Percentiles rank a stretch among this genome's conserved stretches.
phyloP scores from a whole-genome alignment of 352 stramenopile genomes.

The Elongisporangium undulatum region DNA sequence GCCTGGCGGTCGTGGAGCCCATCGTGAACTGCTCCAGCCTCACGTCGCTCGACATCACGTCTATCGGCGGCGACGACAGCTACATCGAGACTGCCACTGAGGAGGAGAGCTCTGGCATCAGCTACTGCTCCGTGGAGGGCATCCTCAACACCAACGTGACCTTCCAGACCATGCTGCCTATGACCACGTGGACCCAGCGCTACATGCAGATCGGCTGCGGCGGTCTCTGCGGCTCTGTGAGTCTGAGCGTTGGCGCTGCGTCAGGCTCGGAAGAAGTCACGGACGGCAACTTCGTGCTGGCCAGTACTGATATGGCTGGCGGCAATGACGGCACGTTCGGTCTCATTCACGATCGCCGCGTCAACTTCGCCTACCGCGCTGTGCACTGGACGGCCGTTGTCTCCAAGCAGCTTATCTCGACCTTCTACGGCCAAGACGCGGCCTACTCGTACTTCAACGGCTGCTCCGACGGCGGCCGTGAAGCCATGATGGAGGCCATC shows the following conservation, averaged over 20 bases:
- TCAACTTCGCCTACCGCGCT: conserved; percentile 32
- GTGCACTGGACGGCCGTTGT: conserved; percentile 24
- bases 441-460: conserved; percentile 38
- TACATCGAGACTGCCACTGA: conserved; percentile 17
- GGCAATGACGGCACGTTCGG: conserved; percentile 23
- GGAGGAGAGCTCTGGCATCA: conserved; percentile 14
- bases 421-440: conserved; percentile 26
- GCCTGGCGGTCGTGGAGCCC: conserved; percentile 17
- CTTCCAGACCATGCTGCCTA: conserved; percentile 23
- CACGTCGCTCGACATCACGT: conserved; percentile 15
- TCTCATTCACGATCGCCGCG: conserved; percentile 12
- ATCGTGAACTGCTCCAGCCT: conserved; percentile 17
- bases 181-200: conserved; percentile 32
- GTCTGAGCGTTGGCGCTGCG: conserved; percentile 12
- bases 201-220: conserved; percentile 30
- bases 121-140: conserved; percentile 28
- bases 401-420: conserved; percentile 28
- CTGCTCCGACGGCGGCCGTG: conserved; percentile 28
- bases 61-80: conserved; percentile 13
- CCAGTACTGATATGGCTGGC: conserved; percentile 28
- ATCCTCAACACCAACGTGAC: conserved; percentile 20
- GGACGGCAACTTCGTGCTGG: conserved; percentile 24
- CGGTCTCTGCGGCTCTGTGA: conserved; percentile 19
- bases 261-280: conserved; percentile 13
- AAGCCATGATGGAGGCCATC: conserved; percentile 30